These are phyloP conservation scores for Arbutus unedo DNA, from an alignment of 148 eudicot genomes.

Conservation along the genomic window DNA sequence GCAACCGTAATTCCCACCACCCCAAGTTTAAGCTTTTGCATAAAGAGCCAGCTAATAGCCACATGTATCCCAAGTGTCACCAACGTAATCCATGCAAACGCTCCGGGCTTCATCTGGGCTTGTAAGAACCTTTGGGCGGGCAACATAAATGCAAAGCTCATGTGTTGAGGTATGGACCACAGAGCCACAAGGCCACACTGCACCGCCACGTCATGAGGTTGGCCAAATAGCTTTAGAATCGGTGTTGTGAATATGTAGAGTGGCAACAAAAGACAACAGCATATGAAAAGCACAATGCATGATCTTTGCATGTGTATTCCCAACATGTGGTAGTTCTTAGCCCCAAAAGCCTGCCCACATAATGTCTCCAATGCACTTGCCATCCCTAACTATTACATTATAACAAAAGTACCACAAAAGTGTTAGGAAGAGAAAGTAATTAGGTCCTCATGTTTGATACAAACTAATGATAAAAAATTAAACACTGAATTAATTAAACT, in stretches of 20 bases:
- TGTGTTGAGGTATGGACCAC: constrained; percentile 49
- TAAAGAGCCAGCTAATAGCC: constrained; percentile 33
- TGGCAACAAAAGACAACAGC: constrained; percentile 42
- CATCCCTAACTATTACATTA: no score
- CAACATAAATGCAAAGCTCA: constrained; percentile 40
- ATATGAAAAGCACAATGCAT: constrained; percentile 45
- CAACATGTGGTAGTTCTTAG: no score
- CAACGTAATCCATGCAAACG: constrained; percentile 36
- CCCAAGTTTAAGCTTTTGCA: constrained; percentile 28
- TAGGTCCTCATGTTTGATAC: no score
- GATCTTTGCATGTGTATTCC: constrained; percentile 1
- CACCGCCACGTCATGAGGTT: constrained; percentile 39
- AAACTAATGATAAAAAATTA: no score
- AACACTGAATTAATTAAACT: no score
- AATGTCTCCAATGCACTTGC: no score
- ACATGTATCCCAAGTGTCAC: constrained; percentile 27
- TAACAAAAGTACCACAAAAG: no score
- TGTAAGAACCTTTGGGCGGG: constrained; percentile 41
- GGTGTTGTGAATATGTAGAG: constrained; percentile 41
- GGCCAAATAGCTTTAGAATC: constrained; percentile 28
- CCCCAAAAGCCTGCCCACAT: no score
- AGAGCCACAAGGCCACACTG: constrained; percentile 31
- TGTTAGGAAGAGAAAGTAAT: no score
- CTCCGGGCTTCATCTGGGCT: constrained; percentile 36
- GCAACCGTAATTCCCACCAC: constrained; percentile 29